Percentiles rank a stretch among this genome's conserved stretches.
phyloP scores from a whole-genome alignment of 768 basidiomycete genomes.

The Tricholoma bakamatsutake region DNA sequence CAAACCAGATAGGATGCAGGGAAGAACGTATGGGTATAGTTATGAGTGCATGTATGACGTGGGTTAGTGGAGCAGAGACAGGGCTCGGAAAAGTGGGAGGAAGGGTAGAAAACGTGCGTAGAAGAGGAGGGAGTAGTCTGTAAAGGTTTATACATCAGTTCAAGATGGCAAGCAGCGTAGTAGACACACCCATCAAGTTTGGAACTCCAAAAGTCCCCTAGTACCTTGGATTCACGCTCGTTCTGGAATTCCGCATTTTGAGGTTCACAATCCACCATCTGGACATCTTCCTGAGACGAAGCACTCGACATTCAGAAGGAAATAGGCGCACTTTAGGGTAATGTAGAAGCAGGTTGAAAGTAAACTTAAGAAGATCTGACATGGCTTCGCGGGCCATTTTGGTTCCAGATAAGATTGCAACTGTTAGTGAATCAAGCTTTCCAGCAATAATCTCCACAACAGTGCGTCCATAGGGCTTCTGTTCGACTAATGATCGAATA shows the following conservation, averaged over 20 bases:
- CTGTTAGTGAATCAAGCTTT: conserved; percentile 55
- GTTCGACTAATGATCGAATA: conserved; percentile 59
- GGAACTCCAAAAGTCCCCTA: conserved; percentile 73
- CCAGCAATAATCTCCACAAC: conserved; percentile 55
- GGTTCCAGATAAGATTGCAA: conserved; percentile 41
- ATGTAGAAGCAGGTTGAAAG: conserved; percentile 75
- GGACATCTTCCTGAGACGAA: neutral
- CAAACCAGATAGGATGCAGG: conserved; percentile 61
- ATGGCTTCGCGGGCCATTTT: conserved; percentile 66
- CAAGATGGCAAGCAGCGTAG: neutral
- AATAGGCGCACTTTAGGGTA: conserved; percentile 62
- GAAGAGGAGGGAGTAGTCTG: conserved; percentile 66
- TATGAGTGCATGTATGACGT: conserved; percentile 79
- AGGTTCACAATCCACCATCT: conserved; percentile 42
- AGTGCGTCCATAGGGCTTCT: conserved; percentile 49
- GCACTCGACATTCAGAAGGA: neutral
- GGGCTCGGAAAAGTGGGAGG: conserved; percentile 59
- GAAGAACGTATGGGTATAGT: conserved; percentile 62
- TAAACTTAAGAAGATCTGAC: conserved; percentile 78
- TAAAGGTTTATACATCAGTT: neutral
- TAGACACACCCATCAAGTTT: conserved; percentile 61
- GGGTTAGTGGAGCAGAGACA: conserved; percentile 67
- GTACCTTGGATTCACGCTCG: conserved; percentile 37
- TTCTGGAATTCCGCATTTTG: conserved; percentile 26
- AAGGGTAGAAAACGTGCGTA: conserved; percentile 64